Percentiles rank a stretch among this genome's conserved stretches.
Conservation (phyloP, 345 rosid species). For the Jatropha curcas region DNA sequence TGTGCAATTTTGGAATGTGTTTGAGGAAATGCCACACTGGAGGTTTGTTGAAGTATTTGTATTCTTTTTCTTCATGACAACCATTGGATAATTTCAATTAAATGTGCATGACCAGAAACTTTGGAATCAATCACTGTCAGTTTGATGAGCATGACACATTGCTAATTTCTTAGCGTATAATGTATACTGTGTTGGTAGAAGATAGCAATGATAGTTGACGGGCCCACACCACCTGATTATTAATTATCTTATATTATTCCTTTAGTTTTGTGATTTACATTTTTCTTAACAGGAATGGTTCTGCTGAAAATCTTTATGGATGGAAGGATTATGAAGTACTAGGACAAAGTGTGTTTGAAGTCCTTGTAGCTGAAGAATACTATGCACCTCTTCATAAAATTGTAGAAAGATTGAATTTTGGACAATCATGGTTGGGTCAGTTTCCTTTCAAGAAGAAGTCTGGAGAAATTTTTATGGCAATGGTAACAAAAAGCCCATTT, state of each 20-base stretch:
- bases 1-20: constrained; percentile 11
- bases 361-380: constrained; percentile 65
- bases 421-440: constrained; percentile 82
- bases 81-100: not conserved
- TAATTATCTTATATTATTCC: not conserved
- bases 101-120: not conserved
- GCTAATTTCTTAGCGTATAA: not conserved
- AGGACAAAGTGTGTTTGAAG: constrained; percentile 49
- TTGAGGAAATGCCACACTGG: constrained; percentile 21
- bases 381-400: constrained; percentile 39
- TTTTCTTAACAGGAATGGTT: constrained; percentile 59
- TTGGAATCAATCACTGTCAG: not conserved
- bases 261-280: not conserved
- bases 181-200: not conserved
- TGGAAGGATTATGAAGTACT: constrained; percentile 74
- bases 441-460: constrained; percentile 73
- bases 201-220: constrained; percentile 6
- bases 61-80: not conserved
- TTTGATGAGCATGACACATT: not conserved
- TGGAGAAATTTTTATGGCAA: constrained; percentile 67
- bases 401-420: constrained; percentile 44
- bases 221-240: not conserved
- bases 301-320: constrained; percentile 77
- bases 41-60: not conserved
- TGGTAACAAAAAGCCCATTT: constrained; percentile 64